Conservation (phyloP, 345 rosid species). For the Laguncularia racemosa region DNA sequence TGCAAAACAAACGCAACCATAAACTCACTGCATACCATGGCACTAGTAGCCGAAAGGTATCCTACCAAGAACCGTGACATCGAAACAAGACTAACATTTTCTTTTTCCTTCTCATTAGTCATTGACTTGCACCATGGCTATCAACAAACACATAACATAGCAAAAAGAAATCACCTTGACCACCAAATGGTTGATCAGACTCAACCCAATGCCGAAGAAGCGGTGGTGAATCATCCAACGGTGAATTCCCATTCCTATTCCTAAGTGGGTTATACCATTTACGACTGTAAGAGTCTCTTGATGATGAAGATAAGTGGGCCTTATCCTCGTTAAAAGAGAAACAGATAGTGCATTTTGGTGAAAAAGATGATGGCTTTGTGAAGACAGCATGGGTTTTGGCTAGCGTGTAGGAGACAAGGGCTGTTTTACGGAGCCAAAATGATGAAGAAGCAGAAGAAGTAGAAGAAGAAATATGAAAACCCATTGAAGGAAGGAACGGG, state of each 20-base stretch:
- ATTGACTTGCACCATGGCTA: not conserved
- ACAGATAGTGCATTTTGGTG: not conserved
- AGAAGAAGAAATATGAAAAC: slow-evolving; percentile 4
- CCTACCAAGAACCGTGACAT: too few relatives aligned
- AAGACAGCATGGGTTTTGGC: not conserved
- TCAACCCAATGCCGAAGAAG: slow-evolving; percentile 58
- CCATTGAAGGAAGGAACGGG: slow-evolving; percentile 6
- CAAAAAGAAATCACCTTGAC: slow-evolving; percentile 30
- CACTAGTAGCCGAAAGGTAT: too few relatives aligned
- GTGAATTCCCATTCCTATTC: slow-evolving; percentile 9
- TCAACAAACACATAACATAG: not conserved
- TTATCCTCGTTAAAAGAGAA: slow-evolving; percentile 25
- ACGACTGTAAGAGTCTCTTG: slow-evolving; percentile 28
- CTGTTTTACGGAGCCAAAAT: not conserved
- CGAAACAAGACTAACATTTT: too few relatives aligned
- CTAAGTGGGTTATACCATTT: slow-evolving; percentile 32
- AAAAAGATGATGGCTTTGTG: not conserved
- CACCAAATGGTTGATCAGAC: slow-evolving; percentile 34
- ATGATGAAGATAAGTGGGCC: slow-evolving; percentile 8
- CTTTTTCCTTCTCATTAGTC: not conserved
- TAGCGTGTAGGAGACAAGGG: not conserved
- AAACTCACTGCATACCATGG: too few relatives aligned
- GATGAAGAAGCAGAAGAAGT: not conserved
- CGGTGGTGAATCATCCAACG: slow-evolving; percentile 21
- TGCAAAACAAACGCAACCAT: too few relatives aligned